Percentiles rank a stretch among this genome's conserved stretches.
phyloP scores from a whole-genome alignment of 1,139 yeast genomes.

The Geotrichum siamense region DNA sequence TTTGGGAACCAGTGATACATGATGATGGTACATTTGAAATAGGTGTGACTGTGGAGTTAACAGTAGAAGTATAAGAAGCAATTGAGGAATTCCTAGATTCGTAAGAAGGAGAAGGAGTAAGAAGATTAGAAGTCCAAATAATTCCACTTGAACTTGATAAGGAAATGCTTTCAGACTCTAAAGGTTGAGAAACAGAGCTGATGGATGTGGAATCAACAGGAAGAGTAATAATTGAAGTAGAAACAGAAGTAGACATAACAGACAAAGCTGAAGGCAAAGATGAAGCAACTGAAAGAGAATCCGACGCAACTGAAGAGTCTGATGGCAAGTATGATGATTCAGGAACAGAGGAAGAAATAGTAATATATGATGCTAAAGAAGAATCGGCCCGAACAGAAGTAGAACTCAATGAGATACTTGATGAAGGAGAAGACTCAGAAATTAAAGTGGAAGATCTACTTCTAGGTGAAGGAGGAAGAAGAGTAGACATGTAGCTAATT shows the following conservation, averaged over 20 bases:
- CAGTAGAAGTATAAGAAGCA: not conserved
- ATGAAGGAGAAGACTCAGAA: conserved; percentile 1
- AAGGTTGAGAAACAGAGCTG: too few relatives aligned
- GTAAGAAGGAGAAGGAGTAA: too few relatives aligned
- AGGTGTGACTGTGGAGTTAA: conserved; percentile 12
- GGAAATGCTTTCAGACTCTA: too few relatives aligned
- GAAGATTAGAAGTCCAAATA: too few relatives aligned
- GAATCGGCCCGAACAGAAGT: too few relatives aligned
- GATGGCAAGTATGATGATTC: not conserved
- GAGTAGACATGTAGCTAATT: not conserved
- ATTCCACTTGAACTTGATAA: too few relatives aligned
- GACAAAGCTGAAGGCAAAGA: not conserved
- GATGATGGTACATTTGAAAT: conserved; percentile 18
- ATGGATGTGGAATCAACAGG: not conserved
- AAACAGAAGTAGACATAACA: not conserved
- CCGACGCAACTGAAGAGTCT: conserved; percentile 1
- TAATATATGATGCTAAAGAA: too few relatives aligned
- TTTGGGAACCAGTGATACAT: conserved; percentile 4
- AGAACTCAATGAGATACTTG: too few relatives aligned
- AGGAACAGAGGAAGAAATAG: too few relatives aligned
- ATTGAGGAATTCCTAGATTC: too few relatives aligned
- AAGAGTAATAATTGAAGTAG: not conserved
- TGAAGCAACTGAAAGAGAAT: not conserved
- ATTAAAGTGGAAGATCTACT: not conserved
- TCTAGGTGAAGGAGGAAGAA: conserved; percentile 10